These are phyloP conservation scores for Daldinia sp. DNA, from an alignment of 2,329 filamentous ascomycete species.

Conservation along the genomic window DNA sequence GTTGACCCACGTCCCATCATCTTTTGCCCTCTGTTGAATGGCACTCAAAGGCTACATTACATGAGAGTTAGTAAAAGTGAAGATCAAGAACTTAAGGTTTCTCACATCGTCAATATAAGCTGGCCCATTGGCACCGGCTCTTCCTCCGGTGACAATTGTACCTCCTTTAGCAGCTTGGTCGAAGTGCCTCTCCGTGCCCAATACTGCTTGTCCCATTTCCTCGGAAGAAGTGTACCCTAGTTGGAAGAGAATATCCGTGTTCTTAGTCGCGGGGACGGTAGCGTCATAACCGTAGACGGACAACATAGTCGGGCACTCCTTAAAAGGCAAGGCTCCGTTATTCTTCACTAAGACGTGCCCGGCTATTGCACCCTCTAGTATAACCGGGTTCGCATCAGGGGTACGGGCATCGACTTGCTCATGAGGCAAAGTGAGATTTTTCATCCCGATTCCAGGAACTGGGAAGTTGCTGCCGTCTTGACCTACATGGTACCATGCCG, in stretches of 20 bases:
- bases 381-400: conserved; percentile 56
- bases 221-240: conserved; percentile 61
- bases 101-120: conserved; percentile 63
- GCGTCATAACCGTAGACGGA: conserved; percentile 76
- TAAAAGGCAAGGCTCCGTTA: conserved; percentile 71
- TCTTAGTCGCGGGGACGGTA: conserved; percentile 59
- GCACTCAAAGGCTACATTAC: conserved; percentile 66
- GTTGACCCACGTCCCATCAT: conserved; percentile 68
- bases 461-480: conserved; percentile 62
- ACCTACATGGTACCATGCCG: conserved; percentile 69
- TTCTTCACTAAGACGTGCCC: conserved; percentile 86
- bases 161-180: conserved; percentile 64
- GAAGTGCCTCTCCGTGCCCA: conserved; percentile 59
- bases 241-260: conserved; percentile 60
- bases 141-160: conserved; percentile 64
- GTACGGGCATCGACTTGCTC: conserved; percentile 63
- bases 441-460: conserved; percentile 65
- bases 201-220: conserved; percentile 59
- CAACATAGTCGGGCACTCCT: conserved; percentile 65
- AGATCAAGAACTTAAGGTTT: conserved; percentile 17
- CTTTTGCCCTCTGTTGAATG: conserved; percentile 64
- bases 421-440: conserved; percentile 67
- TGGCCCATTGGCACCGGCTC: conserved; percentile 64
- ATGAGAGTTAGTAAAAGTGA: conserved; percentile 44
- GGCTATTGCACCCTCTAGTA: conserved; percentile 67